Evolutionary conservation across 2,329 filamentous ascomycete species (phyloP).

Genomic region (Ophiostoma sp.): DNA sequence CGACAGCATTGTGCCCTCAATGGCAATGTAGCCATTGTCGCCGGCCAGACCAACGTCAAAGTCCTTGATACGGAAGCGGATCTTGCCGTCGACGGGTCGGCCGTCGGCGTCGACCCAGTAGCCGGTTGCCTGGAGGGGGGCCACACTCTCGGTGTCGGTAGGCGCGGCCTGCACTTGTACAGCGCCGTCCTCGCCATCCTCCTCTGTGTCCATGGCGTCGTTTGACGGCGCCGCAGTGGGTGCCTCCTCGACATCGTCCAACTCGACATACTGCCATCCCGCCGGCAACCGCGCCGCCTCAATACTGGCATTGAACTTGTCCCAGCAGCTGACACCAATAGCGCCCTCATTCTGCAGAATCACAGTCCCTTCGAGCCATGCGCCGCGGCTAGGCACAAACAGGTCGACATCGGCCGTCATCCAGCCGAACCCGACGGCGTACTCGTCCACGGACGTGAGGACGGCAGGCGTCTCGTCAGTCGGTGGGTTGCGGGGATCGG

Average conservation of each 20-base stretch:
- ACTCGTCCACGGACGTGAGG: constrained; percentile 68
- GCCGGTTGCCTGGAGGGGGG: constrained; percentile 54
- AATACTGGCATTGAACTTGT: constrained; percentile 88
- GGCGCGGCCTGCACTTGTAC: constrained; percentile 23
- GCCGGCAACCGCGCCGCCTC: constrained; percentile 72
- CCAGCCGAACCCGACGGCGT: constrained; percentile 83
- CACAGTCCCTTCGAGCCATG: constrained; percentile 75
- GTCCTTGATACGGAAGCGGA: constrained; percentile 79
- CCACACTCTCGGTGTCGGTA: constrained; percentile 23
- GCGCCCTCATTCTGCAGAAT: constrained; percentile 88
- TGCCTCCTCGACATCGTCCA: constrained; percentile 34
- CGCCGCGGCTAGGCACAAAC: constrained; percentile 73
- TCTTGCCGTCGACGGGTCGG: constrained; percentile 65
- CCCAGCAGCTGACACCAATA: constrained; percentile 84
- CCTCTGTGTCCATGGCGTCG: not conserved
- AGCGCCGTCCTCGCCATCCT: not conserved
- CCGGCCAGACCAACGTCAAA: constrained; percentile 77
- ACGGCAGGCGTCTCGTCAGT: constrained; percentile 49
- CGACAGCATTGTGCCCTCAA: constrained; percentile 83
- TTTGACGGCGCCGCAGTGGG: constrained; percentile 25
- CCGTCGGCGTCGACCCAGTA: constrained; percentile 76
- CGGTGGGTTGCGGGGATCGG: constrained; percentile 44
- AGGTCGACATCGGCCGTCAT: constrained; percentile 83
- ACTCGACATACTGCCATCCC: constrained; percentile 77
- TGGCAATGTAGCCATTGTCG: constrained; percentile 76